Evolutionary conservation across 257 asterid genomes (phyloP).

Genomic region (Petrea volubilis): DNA sequence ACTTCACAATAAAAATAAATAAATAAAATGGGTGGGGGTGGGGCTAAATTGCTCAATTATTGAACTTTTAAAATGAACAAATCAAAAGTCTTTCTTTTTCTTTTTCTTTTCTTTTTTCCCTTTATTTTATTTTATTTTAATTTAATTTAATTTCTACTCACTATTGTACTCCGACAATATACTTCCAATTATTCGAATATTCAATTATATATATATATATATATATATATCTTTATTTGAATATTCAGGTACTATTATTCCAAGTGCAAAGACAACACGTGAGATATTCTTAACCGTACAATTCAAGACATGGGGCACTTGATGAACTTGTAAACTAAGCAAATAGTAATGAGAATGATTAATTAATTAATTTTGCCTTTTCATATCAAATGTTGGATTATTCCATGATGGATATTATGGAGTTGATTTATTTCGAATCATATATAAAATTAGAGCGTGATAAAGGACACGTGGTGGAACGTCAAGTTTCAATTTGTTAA

Average conservation of each 20-base stretch:
- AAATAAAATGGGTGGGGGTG: no score
- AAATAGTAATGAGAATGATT: not conserved
- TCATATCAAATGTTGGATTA: no score
- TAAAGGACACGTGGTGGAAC: no score
- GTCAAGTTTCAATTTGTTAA: no score
- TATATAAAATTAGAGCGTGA: no score
- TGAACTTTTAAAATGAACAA: constrained; percentile 22
- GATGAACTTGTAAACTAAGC: not conserved
- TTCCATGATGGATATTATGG: no score
- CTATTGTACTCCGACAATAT: not conserved
- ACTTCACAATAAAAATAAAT: no score
- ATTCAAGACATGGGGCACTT: not conserved
- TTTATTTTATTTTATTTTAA: no score
- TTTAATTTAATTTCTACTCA: not conserved
- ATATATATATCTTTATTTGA: not conserved
- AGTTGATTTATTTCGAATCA: no score
- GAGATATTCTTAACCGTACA: not conserved
- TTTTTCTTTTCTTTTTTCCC: not conserved
- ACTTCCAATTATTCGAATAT: constrained; percentile 19
- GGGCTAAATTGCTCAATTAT: constrained; percentile 35
- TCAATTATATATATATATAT: no score
- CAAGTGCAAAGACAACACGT: not conserved
- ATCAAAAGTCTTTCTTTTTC: not conserved
- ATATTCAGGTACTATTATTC: not conserved
- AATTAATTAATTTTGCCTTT: not conserved